A percentile compares a stretch with the other conserved stretches of the same genome.
These are phyloP conservation scores for Chytriomyces hyalinus DNA, from an alignment of 192 early-diverging fungal genomes.

Conservation along the genomic window DNA sequence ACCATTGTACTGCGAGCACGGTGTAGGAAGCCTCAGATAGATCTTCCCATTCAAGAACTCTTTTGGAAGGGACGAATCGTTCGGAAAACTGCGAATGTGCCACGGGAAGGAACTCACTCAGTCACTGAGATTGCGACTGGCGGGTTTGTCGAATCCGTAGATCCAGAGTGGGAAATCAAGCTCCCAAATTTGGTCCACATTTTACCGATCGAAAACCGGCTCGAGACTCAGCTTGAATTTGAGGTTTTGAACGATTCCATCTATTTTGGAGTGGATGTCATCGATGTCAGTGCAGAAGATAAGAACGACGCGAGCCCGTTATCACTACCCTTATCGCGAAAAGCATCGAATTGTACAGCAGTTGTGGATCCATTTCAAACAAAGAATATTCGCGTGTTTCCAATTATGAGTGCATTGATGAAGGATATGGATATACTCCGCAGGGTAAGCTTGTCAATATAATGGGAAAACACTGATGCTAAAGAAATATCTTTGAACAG, in stretches of 20 bases:
- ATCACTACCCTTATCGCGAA: not conserved
- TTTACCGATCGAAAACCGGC: slow-evolving; percentile 62
- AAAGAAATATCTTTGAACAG: slow-evolving; percentile 35
- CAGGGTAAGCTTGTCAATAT: slow-evolving; percentile 50
- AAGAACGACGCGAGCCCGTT: not conserved
- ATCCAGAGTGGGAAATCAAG: slow-evolving; percentile 54
- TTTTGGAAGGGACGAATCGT: slow-evolving; percentile 42
- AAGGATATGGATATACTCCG: slow-evolving; percentile 67
- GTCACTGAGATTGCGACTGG: slow-evolving; percentile 1
- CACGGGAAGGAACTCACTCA: slow-evolving; percentile 6
- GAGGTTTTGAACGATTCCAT: slow-evolving; percentile 75
- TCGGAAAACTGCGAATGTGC: slow-evolving; percentile 5
- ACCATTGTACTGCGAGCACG: slow-evolving; percentile 66
- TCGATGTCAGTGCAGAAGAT: slow-evolving; percentile 12
- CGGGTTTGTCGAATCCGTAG: not conserved
- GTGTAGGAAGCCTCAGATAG: slow-evolving; percentile 64
- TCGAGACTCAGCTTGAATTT: slow-evolving; percentile 62
- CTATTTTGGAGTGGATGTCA: slow-evolving; percentile 68
- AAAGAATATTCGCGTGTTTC: slow-evolving; percentile 8
- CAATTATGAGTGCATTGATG: slow-evolving; percentile 40
- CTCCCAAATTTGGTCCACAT: slow-evolving; percentile 48
- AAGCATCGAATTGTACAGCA: slow-evolving; percentile 14
- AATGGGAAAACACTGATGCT: not conserved
- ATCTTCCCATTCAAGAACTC: slow-evolving; percentile 41
- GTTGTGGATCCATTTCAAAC: slow-evolving; percentile 25